phyloP scores from a whole-genome alignment of 257 asterid species.

The Nicotiana tabacum region DNA sequence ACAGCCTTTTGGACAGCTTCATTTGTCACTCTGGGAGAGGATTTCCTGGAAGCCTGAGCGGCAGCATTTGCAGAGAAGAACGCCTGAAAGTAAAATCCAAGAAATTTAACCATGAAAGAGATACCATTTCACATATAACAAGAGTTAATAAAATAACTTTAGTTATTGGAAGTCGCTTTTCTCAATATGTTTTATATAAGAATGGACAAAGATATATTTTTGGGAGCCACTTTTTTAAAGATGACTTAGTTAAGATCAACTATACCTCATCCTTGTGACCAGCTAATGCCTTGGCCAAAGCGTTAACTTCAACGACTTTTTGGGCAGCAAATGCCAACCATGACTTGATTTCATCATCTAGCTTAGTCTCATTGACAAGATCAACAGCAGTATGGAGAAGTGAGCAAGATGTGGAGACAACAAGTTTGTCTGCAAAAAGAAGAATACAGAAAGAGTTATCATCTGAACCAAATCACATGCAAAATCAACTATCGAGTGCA shows the following conservation, averaged over 20 bases:
- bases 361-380: constrained; percentile 74
- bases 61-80: constrained; percentile 78
- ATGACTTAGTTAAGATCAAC: not conserved
- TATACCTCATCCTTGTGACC: constrained; percentile 79
- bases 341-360: constrained; percentile 85
- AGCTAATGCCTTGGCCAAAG: constrained; percentile 83
- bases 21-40: constrained; percentile 90
- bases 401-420: constrained; percentile 83
- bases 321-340: constrained; percentile 98
- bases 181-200: not conserved
- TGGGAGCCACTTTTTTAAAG: too few relatives aligned
- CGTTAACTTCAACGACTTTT: constrained; percentile 84
- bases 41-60: constrained; percentile 90
- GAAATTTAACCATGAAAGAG: not conserved
- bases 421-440: constrained; percentile 65
- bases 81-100: constrained; percentile 37
- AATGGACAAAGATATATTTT: not conserved
- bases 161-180: not conserved
- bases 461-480: not conserved
- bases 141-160: too few relatives aligned
- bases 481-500: not conserved
- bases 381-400: constrained; percentile 97
- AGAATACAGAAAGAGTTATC: not conserved
- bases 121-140: too few relatives aligned
- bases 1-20: constrained; percentile 96